Percentiles rank a stretch among this genome's conserved stretches.
Evolutionary conservation across 495 filamentous ascomycete species (phyloP).

Genomic region (Aspergillus ellipticus): DNA sequence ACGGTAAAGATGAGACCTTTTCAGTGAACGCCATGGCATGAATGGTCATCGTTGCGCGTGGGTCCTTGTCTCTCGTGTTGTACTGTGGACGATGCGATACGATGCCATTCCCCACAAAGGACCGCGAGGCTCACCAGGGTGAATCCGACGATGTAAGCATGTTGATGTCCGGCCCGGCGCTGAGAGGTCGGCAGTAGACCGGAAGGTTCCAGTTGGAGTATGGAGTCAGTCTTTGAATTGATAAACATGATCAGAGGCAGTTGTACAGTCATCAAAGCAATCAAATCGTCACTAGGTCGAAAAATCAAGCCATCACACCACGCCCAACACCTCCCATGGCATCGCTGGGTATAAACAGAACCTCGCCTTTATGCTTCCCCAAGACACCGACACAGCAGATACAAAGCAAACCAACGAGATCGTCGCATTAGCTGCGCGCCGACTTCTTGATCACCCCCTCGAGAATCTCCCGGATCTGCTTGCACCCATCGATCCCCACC

Average conservation of each 20-base stretch:
- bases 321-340: conserved; percentile 18
- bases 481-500: conserved; percentile 88
- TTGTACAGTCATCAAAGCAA: not conserved
- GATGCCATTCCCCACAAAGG: no score
- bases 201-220: no score
- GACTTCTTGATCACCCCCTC: conserved; percentile 52
- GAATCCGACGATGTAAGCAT: no score
- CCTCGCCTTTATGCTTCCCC: conserved; percentile 8
- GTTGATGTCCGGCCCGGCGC: no score
- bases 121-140: no score
- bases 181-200: no score
- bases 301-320: conserved; percentile 11
- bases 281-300: not conserved
- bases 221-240: not conserved
- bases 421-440: conserved; percentile 13
- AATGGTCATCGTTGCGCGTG: no score
- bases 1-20: no score
- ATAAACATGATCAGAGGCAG: not conserved
- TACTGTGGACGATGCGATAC: no score
- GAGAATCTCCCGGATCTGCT: conserved; percentile 73
- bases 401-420: conserved; percentile 1
- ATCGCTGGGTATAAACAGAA: conserved; percentile 17
- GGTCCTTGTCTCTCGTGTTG: no score
- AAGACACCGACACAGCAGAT: not conserved
- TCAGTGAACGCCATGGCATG: no score